phyloP scores from a whole-genome alignment of 73 alveolate species.

The Effrenium voratum region DNA sequence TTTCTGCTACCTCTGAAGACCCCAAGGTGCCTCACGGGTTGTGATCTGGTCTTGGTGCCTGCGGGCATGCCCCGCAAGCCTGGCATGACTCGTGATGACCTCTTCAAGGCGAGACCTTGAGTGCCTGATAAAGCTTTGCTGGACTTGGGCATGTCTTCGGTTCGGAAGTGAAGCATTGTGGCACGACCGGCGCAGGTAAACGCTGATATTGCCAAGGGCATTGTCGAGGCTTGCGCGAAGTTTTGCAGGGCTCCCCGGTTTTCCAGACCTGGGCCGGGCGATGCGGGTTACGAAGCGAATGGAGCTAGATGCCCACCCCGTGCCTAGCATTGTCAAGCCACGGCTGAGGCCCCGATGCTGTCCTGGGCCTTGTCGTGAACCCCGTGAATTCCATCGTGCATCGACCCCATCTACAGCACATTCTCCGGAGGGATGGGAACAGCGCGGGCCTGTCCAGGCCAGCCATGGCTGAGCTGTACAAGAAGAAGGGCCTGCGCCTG shows the following conservation, averaged over 20 bases:
- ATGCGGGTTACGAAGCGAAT: neutral
- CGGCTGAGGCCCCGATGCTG: slow-evolving; percentile 78
- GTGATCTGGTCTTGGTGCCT: slow-evolving; percentile 88
- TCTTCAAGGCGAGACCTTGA: slow-evolving; percentile 77
- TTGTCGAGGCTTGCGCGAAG: slow-evolving; percentile 92
- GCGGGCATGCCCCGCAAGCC: slow-evolving; percentile 95
- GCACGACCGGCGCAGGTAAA: slow-evolving; percentile 12
- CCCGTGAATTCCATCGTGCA: slow-evolving; percentile 92
- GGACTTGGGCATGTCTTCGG: neutral
- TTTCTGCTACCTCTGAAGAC: neutral
- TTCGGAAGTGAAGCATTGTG: neutral
- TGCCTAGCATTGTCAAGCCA: neutral
- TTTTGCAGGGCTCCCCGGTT: slow-evolving; percentile 20
- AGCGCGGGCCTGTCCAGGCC: slow-evolving; percentile 50
- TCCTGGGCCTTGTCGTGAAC: slow-evolving; percentile 86
- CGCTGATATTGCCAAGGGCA: slow-evolving; percentile 91
- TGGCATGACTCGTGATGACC: slow-evolving; percentile 94
- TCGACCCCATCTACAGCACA: too few relatives aligned
- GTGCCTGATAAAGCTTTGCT: too few relatives aligned
- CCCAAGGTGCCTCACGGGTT: slow-evolving; percentile 83
- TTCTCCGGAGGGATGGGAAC: too few relatives aligned
- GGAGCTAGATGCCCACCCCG: too few relatives aligned
- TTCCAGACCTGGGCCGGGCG: neutral
- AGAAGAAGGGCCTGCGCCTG: slow-evolving; percentile 57
- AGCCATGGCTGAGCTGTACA: slow-evolving; percentile 94